A percentile compares a stretch with the other conserved stretches of the same genome.
phyloP scores from a whole-genome alignment of 345 rosid genomes.

The Brassica cretica region DNA sequence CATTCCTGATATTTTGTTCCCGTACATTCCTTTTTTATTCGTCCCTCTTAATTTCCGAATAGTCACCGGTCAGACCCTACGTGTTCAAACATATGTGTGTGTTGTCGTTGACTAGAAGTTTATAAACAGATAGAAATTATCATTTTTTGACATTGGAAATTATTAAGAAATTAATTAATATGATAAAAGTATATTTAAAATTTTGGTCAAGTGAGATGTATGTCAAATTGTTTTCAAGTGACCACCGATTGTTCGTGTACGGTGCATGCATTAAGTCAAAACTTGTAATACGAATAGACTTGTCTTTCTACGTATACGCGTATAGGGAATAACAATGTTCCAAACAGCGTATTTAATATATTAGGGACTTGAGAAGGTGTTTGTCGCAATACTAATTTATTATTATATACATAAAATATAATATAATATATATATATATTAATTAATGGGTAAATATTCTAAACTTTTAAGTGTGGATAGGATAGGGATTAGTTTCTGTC shows the following conservation, averaged over 20 bases:
- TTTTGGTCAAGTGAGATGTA: neutral
- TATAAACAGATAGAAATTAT: neutral
- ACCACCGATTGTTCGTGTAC: slow-evolving; percentile 26
- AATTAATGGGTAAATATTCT: neutral
- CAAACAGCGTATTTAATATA: slow-evolving; percentile 11
- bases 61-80: too few species aligned
- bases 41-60: too few species aligned
- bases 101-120: neutral
- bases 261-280: slow-evolving; percentile 30
- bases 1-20: too few species aligned
- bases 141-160: too few species aligned
- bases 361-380: neutral
- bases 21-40: too few species aligned
- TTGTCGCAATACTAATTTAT: neutral
- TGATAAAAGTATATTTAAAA: slow-evolving; percentile 15
- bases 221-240: slow-evolving; percentile 23
- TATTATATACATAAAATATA: neutral
- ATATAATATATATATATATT: neutral
- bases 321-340: slow-evolving; percentile 13
- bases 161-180: neutral
- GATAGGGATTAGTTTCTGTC: neutral
- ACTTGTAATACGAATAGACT: slow-evolving; percentile 19
- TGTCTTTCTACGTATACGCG: slow-evolving; percentile 34
- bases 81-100: neutral
- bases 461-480: neutral